Evolutionary conservation across 345 rosid genomes (phyloP), one percentile per base, ranked within the genome.

Genomic region (Limnanthes douglasii): DNA sequence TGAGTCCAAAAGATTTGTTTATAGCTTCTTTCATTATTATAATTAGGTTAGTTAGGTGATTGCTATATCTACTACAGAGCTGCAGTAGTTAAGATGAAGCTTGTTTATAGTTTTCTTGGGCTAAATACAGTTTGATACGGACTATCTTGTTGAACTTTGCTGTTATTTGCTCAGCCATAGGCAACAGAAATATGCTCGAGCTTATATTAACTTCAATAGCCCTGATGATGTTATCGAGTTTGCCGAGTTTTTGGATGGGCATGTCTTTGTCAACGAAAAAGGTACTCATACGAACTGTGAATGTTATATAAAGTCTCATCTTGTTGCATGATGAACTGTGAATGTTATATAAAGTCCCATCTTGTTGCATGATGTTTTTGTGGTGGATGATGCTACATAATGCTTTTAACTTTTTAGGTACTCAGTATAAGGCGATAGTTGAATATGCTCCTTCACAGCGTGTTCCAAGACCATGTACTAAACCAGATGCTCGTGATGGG

Each of bases 371-470:
- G 4, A 1, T 8, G 56, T n/a, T n/a, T n/a, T n/a, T n/a, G n/a
- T n/a, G n/a, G n/a, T n/a, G n/a, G n/a, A n/a, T n/a, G n/a, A n/a
- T n/a, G n/a, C n/a, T n/a, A n/a, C n/a, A n/a, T n/a, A n/a, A n/a
- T n/a, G 36, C 29, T 27, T 15, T 17, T 14, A 7, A 40, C 12
- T 1, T 18, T 4, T 35, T 20, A 50, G 92, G 85, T 51, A 34
- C 76, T 53, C 93, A 67, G 48, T 72, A 50, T 40, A 75, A 67
- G 63, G 72, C 74, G 18, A 44, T 61, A 41, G 79, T 80, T 41
- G 93, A 80, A 35, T 75, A 75, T 39, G 76, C 93, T 20, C 81
- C 93, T 35, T 75, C 68, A 0, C 93, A 80, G 53, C 70, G 63
- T 18, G 51, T 67, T 25, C 82, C 86, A 6, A 75, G 67, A 50